These are phyloP conservation scores for Solanum appendiculatum DNA, from an alignment of 257 asterid genomes.

Conservation along the genomic window DNA sequence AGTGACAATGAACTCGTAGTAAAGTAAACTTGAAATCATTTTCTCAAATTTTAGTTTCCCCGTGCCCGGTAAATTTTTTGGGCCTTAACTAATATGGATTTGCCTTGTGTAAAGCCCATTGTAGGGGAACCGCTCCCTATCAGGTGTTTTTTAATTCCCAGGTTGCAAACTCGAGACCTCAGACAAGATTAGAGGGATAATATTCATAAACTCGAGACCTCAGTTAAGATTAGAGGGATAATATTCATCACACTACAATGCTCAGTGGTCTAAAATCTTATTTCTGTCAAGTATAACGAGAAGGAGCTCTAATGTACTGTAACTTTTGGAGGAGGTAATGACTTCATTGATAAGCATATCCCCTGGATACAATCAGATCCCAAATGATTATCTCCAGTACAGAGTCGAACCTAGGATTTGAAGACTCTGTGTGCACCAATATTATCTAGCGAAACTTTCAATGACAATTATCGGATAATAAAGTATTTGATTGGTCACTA, in stretches of 20 bases:
- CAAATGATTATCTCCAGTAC: background rate
- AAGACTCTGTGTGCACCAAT: too few species aligned
- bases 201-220: too few species aligned
- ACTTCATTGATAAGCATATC: too few species aligned
- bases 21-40: background rate
- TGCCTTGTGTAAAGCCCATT: too few species aligned
- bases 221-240: background rate
- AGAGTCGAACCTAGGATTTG: too few species aligned
- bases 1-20: background rate
- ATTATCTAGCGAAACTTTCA: too few species aligned
- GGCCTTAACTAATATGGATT: background rate
- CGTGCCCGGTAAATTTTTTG: background rate
- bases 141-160: background rate
- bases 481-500: too few species aligned
- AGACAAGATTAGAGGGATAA: too few species aligned
- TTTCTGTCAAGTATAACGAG: background rate
- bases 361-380: too few species aligned
- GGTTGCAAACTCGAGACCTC: background rate
- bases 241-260: too few species aligned
- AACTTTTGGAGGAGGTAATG: background rate
- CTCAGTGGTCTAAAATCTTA: background rate
- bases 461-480: too few species aligned
- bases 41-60: background rate
- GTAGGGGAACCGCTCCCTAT: background rate
- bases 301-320: background rate